Evolutionary conservation across 2,329 filamentous ascomycete genomes (phyloP), one percentile per base, ranked within the genome.

Genomic region (Pseudogymnoascus sp.): DNA sequence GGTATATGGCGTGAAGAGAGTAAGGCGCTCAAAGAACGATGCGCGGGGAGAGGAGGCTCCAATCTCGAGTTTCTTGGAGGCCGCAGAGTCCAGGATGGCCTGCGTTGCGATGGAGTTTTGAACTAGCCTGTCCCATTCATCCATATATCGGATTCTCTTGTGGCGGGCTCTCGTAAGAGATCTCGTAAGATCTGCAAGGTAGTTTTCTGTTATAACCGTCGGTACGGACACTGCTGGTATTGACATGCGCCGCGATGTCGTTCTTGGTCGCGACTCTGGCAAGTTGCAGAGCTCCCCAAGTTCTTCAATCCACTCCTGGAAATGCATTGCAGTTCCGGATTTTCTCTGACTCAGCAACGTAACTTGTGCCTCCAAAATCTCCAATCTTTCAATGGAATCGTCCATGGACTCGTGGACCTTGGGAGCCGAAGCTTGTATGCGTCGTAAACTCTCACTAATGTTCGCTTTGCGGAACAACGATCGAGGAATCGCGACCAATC

Each of bases 261-360:
- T 71, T 60, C 78, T 75, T 2, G 81, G 78, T 41, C 77, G 77
- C 3, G 78, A 76, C 66, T 93, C 90, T 2, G 86, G 83, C 5
- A 90, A 74, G 67, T 83, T 86, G 47, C 86, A 85, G 65, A 87
- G 83, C 65, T 97, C 93, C 2, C 85, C 86, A 32, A 99, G 77
- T 70, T 99, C 94, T 66, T 97, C 93, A 65, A 99, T 96, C 94
- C 94, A 99, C 67, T 96, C 92, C 66, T 87, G 84, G 69, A 92
- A 94, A 41, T 88, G 82, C 60, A 79, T 77, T 4, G 90, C 86
- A 22, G 85, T 89, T 14, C 89, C 90, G 2, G 84, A 87, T 77
- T 96, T 97, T 66, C 91, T 84, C 65, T 87, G 85, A 65, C 87
- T 85, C 39, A 99, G 79, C 71, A 94, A 89, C 18, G 81, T 76